Base-by-base conservation (phyloP, 202 grass and related monocot species). In the Brachypodium distachyon region DNA sequence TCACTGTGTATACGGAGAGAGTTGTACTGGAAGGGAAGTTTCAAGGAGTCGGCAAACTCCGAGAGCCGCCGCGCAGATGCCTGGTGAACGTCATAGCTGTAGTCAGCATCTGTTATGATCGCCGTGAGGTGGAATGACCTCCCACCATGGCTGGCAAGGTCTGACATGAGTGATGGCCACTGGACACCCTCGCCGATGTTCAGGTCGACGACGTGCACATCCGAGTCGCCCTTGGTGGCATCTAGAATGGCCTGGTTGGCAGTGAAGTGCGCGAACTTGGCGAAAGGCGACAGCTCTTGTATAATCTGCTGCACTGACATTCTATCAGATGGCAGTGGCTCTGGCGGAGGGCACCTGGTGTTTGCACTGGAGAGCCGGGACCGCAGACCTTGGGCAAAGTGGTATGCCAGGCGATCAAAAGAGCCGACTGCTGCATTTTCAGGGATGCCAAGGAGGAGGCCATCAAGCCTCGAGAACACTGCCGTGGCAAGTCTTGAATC, bases 181-280 rank as follows among this genome's bases (percentile, higher is more conserved):
- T 91, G 89, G 47, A 91, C 12, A 17, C 89, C 89, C 18, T 91
- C 81, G 0, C 74, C 62, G 1, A 87, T 42, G 68, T 85, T 87
- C 52, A 91, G 44, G 67, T 91, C 89, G 3, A 91, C 1, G 26
- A 91, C 61, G 59, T 87, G 85, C 1, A 87, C 69, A 54, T 82
- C 46, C 19, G 8, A 5, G 39, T 71, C 60, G 0, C 48, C 54
- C 3, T 50, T 21, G 67, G 73, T 82, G 51, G 73, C 81, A 3
- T 91, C 85, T 55, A 91, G 73, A 14, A 91, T 91, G 52, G 85
- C 89, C 26, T 91, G 89, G 61, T 87, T 91, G 61, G 81, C 68
- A 0, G 85, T 85, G 85, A 87, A 87, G 61, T 91, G 85, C 0
- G 84, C 81, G 22, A 91, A 87, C 77, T 85, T 84, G 31, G 78